Percentiles rank a stretch among this genome's conserved stretches.
Conservation (phyloP, 176 grass and related monocot genomes). For the Avena insularis region DNA sequence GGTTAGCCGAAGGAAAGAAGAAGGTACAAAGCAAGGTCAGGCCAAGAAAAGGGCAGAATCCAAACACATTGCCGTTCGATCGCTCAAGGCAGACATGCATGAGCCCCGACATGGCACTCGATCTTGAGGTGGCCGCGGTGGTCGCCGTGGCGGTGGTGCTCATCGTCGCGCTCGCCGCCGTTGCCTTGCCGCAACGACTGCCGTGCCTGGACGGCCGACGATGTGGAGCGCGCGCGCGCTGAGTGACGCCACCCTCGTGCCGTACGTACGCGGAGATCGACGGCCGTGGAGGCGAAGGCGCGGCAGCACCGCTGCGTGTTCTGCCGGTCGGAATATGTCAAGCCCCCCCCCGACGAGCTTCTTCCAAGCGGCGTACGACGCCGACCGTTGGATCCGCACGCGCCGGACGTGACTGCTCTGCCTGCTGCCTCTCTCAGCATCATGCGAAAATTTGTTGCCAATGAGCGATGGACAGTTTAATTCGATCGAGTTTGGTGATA, state of each 20-base stretch:
- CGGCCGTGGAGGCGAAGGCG: not conserved
- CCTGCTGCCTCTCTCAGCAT: not conserved
- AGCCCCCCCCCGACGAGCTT: not conserved
- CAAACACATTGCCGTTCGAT: not conserved
- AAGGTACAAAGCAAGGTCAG: not conserved
- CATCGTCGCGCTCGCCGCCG: conserved; percentile 38
- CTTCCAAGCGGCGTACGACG: conserved; percentile 43
- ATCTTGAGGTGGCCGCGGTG: conserved; percentile 22
- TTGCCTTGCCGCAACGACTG: not conserved
- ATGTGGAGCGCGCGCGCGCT: not conserved
- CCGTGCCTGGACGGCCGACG: not conserved
- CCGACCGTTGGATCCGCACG: conserved; percentile 46
- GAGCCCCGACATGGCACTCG: not conserved
- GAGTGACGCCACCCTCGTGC: not conserved
- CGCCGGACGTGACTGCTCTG: conserved; percentile 29
- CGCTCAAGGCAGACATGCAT: conserved; percentile 11
- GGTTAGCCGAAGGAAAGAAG: not conserved
- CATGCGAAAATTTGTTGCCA: too few species aligned
- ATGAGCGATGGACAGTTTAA: too few species aligned
- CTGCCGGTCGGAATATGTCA: not conserved
- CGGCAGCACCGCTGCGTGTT: not conserved
- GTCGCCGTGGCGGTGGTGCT: not conserved
- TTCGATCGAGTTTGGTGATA: too few species aligned
- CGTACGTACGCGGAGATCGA: conserved; percentile 21
- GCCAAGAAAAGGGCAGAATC: not conserved